Conservation (phyloP, 768 basidiomycete genomes). For the Lactarius tabidus region DNA sequence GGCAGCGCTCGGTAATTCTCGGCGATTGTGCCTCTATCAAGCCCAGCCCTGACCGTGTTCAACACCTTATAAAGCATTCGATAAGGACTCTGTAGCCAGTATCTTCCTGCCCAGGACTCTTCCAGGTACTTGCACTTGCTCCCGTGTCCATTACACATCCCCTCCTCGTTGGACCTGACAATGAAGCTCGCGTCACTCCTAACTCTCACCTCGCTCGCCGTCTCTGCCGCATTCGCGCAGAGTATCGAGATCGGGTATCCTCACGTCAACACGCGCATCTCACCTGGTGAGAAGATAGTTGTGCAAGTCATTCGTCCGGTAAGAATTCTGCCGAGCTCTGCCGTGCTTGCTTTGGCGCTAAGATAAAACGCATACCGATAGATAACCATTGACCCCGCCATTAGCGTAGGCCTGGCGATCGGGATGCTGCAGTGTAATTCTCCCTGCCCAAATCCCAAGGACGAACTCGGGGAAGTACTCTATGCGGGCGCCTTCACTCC, state of each 20-base stretch:
- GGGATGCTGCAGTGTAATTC: slow-evolving; percentile 32
- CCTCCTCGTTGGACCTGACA: neutral
- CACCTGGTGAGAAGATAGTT: slow-evolving; percentile 32
- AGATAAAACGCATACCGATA: too few relatives aligned
- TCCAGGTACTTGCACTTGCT: slow-evolving; percentile 28
- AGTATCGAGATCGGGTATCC: slow-evolving; percentile 34
- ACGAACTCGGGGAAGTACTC: slow-evolving; percentile 32
- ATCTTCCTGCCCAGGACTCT: neutral
- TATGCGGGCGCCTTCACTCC: slow-evolving; percentile 33
- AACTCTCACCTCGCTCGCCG: slow-evolving; percentile 26
- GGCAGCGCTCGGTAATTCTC: too few relatives aligned
- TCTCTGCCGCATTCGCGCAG: slow-evolving; percentile 31
- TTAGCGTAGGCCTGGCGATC: slow-evolving; percentile 37
- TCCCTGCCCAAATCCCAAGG: slow-evolving; percentile 26
- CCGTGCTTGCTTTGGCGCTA: neutral
- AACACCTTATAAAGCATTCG: slow-evolving; percentile 14
- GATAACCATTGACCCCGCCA: too few relatives aligned
- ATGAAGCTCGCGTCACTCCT: slow-evolving; percentile 25
- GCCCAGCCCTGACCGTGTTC: neutral
- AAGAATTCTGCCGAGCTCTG: neutral
- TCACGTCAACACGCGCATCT: slow-evolving; percentile 25
- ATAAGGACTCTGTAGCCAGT: neutral
- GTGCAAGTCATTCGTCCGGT: slow-evolving; percentile 35
- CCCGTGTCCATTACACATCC: neutral
- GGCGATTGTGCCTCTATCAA: too few relatives aligned